These are phyloP conservation scores for Iris pallida DNA, from an alignment of 116 monocot genomes.

Conservation along the genomic window DNA sequence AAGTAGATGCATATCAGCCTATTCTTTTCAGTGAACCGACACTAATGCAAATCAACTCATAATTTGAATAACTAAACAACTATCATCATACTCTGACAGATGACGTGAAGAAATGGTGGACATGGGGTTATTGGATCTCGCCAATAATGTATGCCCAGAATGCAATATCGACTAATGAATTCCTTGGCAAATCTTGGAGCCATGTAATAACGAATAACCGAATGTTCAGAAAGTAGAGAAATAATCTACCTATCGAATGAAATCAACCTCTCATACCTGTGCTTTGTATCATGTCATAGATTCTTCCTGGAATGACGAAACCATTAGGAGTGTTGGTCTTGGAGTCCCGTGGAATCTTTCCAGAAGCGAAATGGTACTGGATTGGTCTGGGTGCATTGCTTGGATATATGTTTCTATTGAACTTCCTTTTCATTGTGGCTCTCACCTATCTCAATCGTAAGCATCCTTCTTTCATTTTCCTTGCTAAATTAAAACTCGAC, in stretches of 20 bases:
- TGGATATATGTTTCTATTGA: conserved; percentile 42
- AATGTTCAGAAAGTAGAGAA: too few relatives aligned
- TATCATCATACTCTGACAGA: conserved; percentile 25
- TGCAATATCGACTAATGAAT: conserved; percentile 54
- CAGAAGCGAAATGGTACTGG: conserved; percentile 60
- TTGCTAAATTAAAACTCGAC: too few relatives aligned
- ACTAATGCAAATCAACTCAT: background rate
- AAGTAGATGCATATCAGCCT: background rate
- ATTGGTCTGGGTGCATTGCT: conserved; percentile 39
- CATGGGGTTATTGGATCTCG: conserved; percentile 77
- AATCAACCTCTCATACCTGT: too few relatives aligned
- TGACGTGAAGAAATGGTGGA: conserved; percentile 61
- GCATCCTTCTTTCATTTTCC: background rate
- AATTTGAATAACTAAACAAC: background rate
- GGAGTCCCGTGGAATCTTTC: conserved; percentile 39
- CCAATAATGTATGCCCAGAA: conserved; percentile 63
- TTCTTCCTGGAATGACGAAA: conserved; percentile 1
- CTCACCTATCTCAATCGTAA: conserved; percentile 36
- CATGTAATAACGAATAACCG: conserved; percentile 15
- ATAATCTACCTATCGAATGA: too few relatives aligned
- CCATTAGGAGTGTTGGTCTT: conserved; percentile 26
- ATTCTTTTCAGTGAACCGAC: background rate
- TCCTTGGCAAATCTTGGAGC: conserved; percentile 56
- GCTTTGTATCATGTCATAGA: background rate
- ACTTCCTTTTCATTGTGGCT: conserved; percentile 27